These are phyloP conservation scores for Phialophora verrucosa DNA, from an alignment of 2,329 filamentous ascomycete genomes.

Conservation along the genomic window DNA sequence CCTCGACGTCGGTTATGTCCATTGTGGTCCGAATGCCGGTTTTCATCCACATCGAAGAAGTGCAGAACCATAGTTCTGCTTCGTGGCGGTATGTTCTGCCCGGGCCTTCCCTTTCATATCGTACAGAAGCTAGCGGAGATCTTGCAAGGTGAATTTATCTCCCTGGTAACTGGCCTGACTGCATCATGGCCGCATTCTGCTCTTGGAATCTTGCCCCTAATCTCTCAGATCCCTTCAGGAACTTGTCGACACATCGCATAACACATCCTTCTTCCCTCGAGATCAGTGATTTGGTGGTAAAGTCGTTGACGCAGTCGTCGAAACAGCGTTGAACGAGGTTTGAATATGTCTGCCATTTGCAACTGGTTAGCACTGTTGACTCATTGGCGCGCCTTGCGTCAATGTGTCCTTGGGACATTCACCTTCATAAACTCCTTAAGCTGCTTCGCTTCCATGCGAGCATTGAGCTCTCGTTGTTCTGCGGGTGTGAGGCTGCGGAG, in stretches of 20 bases:
- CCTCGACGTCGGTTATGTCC: neutral
- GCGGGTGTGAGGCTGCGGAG: constrained; percentile 68
- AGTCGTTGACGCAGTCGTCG: constrained; percentile 95
- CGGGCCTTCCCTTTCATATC: neutral
- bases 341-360: constrained; percentile 65
- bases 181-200: constrained; percentile 71
- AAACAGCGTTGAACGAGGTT: constrained; percentile 73
- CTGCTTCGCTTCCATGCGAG: constrained; percentile 96
- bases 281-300: constrained; percentile 93
- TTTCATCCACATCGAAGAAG: neutral
- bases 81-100: neutral
- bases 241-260: constrained; percentile 93
- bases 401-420: constrained; percentile 50
- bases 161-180: constrained; percentile 60
- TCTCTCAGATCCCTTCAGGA: constrained; percentile 87
- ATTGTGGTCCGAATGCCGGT: neutral
- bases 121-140: constrained; percentile 11
- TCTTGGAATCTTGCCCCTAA: constrained; percentile 89
- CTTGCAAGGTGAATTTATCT: constrained; percentile 41
- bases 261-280: constrained; percentile 89
- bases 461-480: constrained; percentile 91
- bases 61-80: neutral
- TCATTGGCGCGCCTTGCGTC: constrained; percentile 9
- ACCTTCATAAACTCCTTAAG: constrained; percentile 99
- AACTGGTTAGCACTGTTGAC: constrained; percentile 23